Base-by-base conservation (phyloP, 2,329 filamentous ascomycete species). In the Cladosporium velox region DNA sequence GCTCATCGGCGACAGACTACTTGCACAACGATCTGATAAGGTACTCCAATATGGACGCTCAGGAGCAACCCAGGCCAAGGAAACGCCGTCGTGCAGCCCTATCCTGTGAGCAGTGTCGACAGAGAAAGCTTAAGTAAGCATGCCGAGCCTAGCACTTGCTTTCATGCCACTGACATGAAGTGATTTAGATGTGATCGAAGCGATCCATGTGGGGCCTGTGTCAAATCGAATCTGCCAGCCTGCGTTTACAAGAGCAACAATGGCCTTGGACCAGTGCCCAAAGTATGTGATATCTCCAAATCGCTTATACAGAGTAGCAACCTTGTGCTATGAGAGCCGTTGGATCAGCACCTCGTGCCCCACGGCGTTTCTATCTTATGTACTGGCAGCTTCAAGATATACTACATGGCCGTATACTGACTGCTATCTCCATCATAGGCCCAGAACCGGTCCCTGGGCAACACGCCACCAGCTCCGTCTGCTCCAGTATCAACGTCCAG, bases 1-100 rank as follows among this genome's bases (percentile, higher is more conserved):
- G 52, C 15, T 34, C 52, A 4, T 55, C 52, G 6, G 52, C n/a
- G 10, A 5, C 52, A 12, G 49, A 30, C 6, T 63, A 63, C 49
- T 15, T 63, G 34, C 60, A 44, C 26, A 54, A 55, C 60, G 49
- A 63, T 63, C 60, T 30, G 60, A 63, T 63, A 54, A 63, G 60
- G 32, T 18, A 34, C 15, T 35, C 60, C 5, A 55, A 30, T 4
- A 63, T 63, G 60, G 49, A 55, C 15, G 44, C 24, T 11, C 44
- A 63, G 34, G 60, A 63, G 10, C 60, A 51, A 49, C 47, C 21
- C 6, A 49, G 60, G 32, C 60, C 60, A 38, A 54, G 62, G 15
- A 65, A 65, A 18, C 55, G 55, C 4, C 55, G 55, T 38, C 55
- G 55, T 12, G 55, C 55, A 24, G 55, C 55, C 4, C 24, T 58